phyloP scores from a whole-genome alignment of 345 rosid species.

The Iberis pinnata region DNA sequence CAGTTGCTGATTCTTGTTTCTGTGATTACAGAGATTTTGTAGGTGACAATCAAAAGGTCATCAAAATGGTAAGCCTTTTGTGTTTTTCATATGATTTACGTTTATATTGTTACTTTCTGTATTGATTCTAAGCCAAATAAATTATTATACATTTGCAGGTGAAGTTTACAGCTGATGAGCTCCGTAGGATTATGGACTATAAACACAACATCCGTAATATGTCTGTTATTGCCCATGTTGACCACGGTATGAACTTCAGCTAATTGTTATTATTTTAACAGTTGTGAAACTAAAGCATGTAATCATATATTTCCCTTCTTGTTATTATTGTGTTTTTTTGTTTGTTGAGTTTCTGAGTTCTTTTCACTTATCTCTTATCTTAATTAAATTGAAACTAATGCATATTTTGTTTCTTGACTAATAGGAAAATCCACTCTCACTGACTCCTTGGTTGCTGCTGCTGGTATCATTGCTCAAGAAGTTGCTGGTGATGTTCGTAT shows the following conservation, averaged over 20 bases:
- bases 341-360: no score
- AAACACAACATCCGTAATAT: conserved; percentile 33
- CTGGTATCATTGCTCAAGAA: conserved; percentile 86
- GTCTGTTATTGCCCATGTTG: conserved; percentile 35
- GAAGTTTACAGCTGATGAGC: conserved; percentile 34
- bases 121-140: neutral
- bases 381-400: neutral
- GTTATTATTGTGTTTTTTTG: no score
- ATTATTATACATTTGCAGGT: no score
- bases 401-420: neutral
- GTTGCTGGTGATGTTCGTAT: conserved; percentile 88
- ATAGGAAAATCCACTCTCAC: conserved; percentile 81
- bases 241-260: no score
- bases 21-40: conserved; percentile 19
- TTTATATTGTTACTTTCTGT: neutral
- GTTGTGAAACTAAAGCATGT: no score
- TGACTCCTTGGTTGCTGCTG: conserved; percentile 89
- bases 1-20: neutral
- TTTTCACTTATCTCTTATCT: no score
- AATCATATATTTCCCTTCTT: no score
- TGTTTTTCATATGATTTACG: neutral
- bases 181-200: conserved; percentile 31
- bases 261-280: no score
- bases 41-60: conserved; percentile 19
- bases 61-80: conserved; percentile 20